Base-by-base conservation (phyloP, 2,329 filamentous ascomycete genomes). In the Aplosporella prunicola region DNA sequence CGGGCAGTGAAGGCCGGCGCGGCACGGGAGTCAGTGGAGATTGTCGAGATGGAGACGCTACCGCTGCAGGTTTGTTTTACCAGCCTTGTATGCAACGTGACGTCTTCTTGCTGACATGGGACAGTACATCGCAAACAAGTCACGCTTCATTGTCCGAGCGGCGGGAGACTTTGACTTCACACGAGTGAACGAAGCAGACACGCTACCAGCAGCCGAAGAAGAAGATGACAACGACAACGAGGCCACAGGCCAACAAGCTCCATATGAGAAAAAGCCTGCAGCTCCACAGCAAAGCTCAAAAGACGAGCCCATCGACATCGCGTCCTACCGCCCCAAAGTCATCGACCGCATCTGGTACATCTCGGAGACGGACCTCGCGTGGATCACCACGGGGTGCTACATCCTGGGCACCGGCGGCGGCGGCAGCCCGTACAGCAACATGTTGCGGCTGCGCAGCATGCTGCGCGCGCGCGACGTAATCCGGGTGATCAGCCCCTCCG, bases 371-470 rank as follows among this genome's bases (percentile, higher is more conserved):
- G 76, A 79, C 48, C 57, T 78, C 4, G 53, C 60, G 20, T 78
- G 69, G 60, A 70, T 79, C 22, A 56, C 70, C 1, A 70, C 63
- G 6, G 75, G 76, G 1, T 76, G 73, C 48, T 76, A 76, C 43
- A 71, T 80, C 35, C 62, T 80, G 0, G 75, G 73, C 2, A 76
- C 72, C 0, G 76, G 74, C 14, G 74, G 75, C 5, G 74, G 75
- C 14, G 74, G 74, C 2, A 73, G 2, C 74, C 72, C 44, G 53
- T 69, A 2, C 56, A 20, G 67, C 70, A 57, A 58, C 76, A 11
- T 44, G 24, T 26, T 68, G 28, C 67, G 71, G 41, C 59, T 78
- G 5, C 64, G 67, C 4, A 55, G 56, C 4, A 73, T 39, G 30
- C 13, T 39, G 16, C 29, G 73, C 0, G 49, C 0, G 50, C 51